Percentiles rank a stretch among this genome's conserved stretches.
Conservation (phyloP, 768 basidiomycete species). For the Podaxis mareebaensis region DNA sequence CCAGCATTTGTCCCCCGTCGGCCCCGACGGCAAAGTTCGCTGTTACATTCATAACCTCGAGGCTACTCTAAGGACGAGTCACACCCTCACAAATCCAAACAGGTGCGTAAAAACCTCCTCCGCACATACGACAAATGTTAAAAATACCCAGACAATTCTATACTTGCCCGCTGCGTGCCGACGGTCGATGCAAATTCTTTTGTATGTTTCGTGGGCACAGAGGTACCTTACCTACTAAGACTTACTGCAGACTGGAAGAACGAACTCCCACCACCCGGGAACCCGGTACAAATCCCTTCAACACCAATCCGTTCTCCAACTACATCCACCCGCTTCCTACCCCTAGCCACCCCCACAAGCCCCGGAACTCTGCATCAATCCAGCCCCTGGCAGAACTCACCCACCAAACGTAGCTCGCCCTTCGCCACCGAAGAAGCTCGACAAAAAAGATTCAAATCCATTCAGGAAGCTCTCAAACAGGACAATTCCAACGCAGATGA, state of each 20-base stretch:
- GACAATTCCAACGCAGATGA: too few species aligned
- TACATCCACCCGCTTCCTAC: neutral
- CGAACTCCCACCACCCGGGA: slow-evolving; percentile 1
- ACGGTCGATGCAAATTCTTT: slow-evolving; percentile 36
- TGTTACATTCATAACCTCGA: slow-evolving; percentile 26
- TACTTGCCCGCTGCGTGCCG: slow-evolving; percentile 30
- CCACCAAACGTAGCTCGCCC: slow-evolving; percentile 5
- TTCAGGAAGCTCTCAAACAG: neutral
- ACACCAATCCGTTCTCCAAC: neutral
- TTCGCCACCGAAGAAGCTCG: neutral
- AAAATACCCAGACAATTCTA: slow-evolving; percentile 33
- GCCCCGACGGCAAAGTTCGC: slow-evolving; percentile 30
- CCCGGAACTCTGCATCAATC: neutral
- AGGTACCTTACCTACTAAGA: neutral
- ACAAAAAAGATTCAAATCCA: slow-evolving; percentile 9
- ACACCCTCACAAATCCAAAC: slow-evolving; percentile 28
- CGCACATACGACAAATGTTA: neutral
- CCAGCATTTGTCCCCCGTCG: slow-evolving; percentile 25
- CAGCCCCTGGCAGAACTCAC: neutral
- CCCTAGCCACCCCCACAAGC: neutral
- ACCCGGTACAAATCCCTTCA: neutral
- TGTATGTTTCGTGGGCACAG: slow-evolving; percentile 26
- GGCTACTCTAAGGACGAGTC: slow-evolving; percentile 27
- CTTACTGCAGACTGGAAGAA: slow-evolving; percentile 8
- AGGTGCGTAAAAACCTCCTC: slow-evolving; percentile 28